These are phyloP conservation scores for Aureobasidium melanogenum DNA, from an alignment of 2,329 filamentous ascomycete species.

Conservation along the genomic window DNA sequence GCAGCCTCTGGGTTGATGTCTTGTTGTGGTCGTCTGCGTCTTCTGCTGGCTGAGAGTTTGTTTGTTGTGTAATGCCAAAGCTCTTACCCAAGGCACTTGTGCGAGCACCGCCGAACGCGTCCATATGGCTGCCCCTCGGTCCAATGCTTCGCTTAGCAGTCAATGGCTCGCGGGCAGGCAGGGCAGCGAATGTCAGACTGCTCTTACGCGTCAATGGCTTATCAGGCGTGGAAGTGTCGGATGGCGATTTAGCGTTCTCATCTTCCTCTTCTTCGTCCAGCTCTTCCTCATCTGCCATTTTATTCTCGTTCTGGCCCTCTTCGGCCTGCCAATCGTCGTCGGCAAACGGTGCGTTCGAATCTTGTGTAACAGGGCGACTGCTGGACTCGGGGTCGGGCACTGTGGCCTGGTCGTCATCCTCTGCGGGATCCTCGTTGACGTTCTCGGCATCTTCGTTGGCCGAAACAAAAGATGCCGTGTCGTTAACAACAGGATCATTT, in stretches of 20 bases:
- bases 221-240: conserved; percentile 64
- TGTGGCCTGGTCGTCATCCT: conserved; percentile 27
- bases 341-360: conserved; percentile 5
- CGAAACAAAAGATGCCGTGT: conserved; percentile 38
- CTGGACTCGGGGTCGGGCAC: conserved; percentile 15
- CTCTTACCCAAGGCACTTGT: conserved; percentile 67
- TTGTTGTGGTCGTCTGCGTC: conserved; percentile 61
- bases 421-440: conserved; percentile 15
- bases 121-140: conserved; percentile 66
- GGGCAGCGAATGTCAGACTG: conserved; percentile 85
- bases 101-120: conserved; percentile 42
- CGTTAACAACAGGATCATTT: conserved; percentile 6
- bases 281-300: conserved; percentile 23
- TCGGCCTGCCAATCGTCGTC: conserved; percentile 15
- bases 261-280: conserved; percentile 37
- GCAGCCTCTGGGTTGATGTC: conserved; percentile 85
- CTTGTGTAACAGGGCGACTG: conserved; percentile 1
- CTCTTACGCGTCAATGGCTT: conserved; percentile 79
- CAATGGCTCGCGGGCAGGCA: conserved; percentile 84
- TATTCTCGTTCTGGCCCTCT: conserved; percentile 13
- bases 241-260: conserved; percentile 43
- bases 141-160: conserved; percentile 75
- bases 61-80: conserved; percentile 47
- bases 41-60: conserved; percentile 27
- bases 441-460: conserved; percentile 35